Base-by-base conservation (phyloP, 768 basidiomycete genomes). In the Dictyophora rubrovolvata region DNA sequence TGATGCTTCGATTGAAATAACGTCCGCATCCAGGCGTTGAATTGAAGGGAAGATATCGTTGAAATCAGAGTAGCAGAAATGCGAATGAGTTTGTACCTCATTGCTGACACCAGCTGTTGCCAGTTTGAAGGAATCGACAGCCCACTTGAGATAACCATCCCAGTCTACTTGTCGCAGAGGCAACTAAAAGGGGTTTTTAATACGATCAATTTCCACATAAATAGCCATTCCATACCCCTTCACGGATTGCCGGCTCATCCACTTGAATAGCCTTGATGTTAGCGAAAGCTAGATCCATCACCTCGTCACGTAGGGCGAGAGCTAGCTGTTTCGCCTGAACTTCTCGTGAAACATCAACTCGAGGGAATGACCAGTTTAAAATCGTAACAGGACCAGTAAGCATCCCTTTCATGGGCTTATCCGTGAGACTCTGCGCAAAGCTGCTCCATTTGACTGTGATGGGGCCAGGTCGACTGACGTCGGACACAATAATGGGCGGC, bases 291-390 rank as follows among this genome's bases (percentile, higher is more conserved):
- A 98, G 89, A 77, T 99, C 96, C 65, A 93, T 65, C 63, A 99
- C 96, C 73, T 99, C 96, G 69, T 98, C 96, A 65, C 96, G 93
- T 70, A 99, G 91, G 58, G 96, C 87, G 63, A 99, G 83, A 58
- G 96, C 96, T 65, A 99, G 84, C 73, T 99, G 96, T 80, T 94
- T 93, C 71, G 93, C 93, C 77, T 99, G 96, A 64, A 94, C 73
- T 76, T 98, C 95, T 70, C 91, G 90, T 56, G 88, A 84, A 65
- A 98, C 88, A 71, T 99, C 96, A 65, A 92, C 92, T 73, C 96
- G 95, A 69, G 96, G 96, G 94, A 99, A 99, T 35, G 96, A 98
- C 96, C 96, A 99, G 82, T 98, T 98, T 74, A 98, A 84, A 75
- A 99, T 96, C 62, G 93, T 93, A 72, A 97, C 94, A 18, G 93